Percentiles rank a stretch among this genome's conserved stretches.
These are phyloP conservation scores for Zizania palustris DNA, from an alignment of 202 grass and related monocot species.

Conservation along the genomic window DNA sequence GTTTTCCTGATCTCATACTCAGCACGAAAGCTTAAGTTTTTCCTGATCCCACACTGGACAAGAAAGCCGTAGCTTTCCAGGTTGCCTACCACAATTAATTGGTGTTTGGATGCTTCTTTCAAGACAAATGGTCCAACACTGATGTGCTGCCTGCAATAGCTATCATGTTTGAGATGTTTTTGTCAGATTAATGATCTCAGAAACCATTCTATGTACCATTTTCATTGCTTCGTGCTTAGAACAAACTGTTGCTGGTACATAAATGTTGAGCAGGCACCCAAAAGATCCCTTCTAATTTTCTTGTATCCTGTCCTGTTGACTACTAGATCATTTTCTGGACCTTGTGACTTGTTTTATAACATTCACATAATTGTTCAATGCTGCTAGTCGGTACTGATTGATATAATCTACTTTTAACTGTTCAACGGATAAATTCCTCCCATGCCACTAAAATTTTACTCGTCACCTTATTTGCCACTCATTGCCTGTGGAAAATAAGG, in stretches of 20 bases:
- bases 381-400: not conserved
- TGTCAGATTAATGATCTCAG: slow-evolving; percentile 5
- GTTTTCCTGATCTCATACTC: not conserved
- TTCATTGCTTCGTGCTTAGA: slow-evolving; percentile 10
- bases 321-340: not conserved
- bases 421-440: not conserved
- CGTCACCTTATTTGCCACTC: not conserved
- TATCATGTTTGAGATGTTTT: slow-evolving; percentile 11
- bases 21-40: not conserved
- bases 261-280: not conserved
- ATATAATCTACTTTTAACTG: not conserved
- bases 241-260: not conserved
- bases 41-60: not conserved
- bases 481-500: not conserved
- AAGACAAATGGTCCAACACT: slow-evolving; percentile 18
- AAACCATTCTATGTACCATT: slow-evolving; percentile 18
- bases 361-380: not conserved
- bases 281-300: not conserved
- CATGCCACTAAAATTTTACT: not conserved
- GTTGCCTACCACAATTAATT: slow-evolving; percentile 11
- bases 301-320: not conserved
- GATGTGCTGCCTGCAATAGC: not conserved
- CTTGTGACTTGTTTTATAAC: not conserved
- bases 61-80: slow-evolving; percentile 22
- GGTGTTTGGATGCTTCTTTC: slow-evolving; percentile 6